Conservation (phyloP, 1,284 basidiomycete species). For the Stereum hirsutum region DNA sequence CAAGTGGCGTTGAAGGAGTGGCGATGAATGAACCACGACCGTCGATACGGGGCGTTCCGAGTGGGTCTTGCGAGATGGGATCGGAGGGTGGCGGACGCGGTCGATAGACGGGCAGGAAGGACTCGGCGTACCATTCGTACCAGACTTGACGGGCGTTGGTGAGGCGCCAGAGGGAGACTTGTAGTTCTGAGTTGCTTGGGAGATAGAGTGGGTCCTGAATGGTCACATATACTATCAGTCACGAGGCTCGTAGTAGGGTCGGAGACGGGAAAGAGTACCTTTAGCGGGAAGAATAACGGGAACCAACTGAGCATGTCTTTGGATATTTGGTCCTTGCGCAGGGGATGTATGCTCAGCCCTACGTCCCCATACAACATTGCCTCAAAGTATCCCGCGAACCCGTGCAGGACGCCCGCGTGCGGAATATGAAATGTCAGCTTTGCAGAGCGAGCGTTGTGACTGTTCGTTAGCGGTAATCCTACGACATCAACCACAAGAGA, state of each 20-base stretch:
- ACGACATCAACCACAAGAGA: slow-evolving; percentile 3
- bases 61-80: slow-evolving; percentile 6
- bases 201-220: slow-evolving; percentile 85
- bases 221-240: too few relatives aligned
- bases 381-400: slow-evolving; percentile 98
- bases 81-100: slow-evolving; percentile 8
- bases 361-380: slow-evolving; percentile 86
- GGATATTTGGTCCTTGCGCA: slow-evolving; percentile 73
- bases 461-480: slow-evolving; percentile 83
- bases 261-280: too few relatives aligned
- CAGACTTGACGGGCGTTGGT: slow-evolving; percentile 86
- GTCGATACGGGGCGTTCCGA: slow-evolving; percentile 13
- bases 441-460: slow-evolving; percentile 78
- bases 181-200: slow-evolving; percentile 85
- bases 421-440: slow-evolving; percentile 88
- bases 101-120: slow-evolving; percentile 70
- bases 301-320: slow-evolving; percentile 99
- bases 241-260: too few relatives aligned
- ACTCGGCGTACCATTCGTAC: slow-evolving; percentile 98
- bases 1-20: slow-evolving; percentile 33
- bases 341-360: slow-evolving; percentile 90
- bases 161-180: slow-evolving; percentile 91
- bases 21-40: slow-evolving; percentile 19
- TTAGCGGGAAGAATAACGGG: slow-evolving; percentile 93
- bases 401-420: slow-evolving; percentile 90